Percentiles rank a stretch among this genome's conserved stretches.
phyloP scores from a whole-genome alignment of 2,329 filamentous ascomycete species.

The Didymellaceae sp. region DNA sequence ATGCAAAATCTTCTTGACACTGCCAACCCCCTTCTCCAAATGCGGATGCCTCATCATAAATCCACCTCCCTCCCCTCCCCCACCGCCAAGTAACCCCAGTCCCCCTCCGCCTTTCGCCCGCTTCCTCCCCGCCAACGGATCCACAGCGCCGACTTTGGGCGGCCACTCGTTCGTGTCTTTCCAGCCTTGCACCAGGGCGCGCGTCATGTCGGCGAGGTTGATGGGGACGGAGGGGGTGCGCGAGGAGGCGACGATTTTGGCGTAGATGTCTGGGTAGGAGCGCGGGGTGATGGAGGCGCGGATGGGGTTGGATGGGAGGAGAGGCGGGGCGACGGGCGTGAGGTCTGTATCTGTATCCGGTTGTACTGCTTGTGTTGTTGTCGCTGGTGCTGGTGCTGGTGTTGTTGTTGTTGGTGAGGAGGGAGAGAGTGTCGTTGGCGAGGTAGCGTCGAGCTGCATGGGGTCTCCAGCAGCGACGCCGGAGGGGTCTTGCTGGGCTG shows the following conservation, averaged over 20 bases:
- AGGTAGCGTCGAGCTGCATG: neutral
- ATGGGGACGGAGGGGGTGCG: slow-evolving; percentile 87
- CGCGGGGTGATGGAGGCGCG: slow-evolving; percentile 76
- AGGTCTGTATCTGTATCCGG: no score
- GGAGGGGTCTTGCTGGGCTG: slow-evolving; percentile 6
- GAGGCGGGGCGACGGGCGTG: slow-evolving; percentile 74
- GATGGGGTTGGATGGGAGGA: slow-evolving; percentile 77
- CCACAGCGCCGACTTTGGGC: slow-evolving; percentile 62
- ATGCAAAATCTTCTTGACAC: slow-evolving; percentile 54
- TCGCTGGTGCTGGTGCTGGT: no score
- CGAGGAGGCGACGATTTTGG: slow-evolving; percentile 81
- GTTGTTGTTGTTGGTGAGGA: neutral
- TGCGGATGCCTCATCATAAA: slow-evolving; percentile 48
- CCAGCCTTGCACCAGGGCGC: slow-evolving; percentile 86
- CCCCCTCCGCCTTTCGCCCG: slow-evolving; percentile 1
- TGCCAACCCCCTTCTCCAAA: slow-evolving; percentile 53
- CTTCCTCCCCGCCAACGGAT: slow-evolving; percentile 54
- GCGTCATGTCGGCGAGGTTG: slow-evolving; percentile 81
- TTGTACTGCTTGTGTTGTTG: no score
- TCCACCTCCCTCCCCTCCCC: slow-evolving; percentile 13
- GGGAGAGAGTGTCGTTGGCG: neutral
- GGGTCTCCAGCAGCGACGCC: slow-evolving; percentile 4
- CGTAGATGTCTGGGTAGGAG: slow-evolving; percentile 83
- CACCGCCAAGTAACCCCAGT: slow-evolving; percentile 1
- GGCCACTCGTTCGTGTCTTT: slow-evolving; percentile 95